Conservation (phyloP, 2,329 filamentous ascomycete species). For the Fusarium nisikadoi region DNA sequence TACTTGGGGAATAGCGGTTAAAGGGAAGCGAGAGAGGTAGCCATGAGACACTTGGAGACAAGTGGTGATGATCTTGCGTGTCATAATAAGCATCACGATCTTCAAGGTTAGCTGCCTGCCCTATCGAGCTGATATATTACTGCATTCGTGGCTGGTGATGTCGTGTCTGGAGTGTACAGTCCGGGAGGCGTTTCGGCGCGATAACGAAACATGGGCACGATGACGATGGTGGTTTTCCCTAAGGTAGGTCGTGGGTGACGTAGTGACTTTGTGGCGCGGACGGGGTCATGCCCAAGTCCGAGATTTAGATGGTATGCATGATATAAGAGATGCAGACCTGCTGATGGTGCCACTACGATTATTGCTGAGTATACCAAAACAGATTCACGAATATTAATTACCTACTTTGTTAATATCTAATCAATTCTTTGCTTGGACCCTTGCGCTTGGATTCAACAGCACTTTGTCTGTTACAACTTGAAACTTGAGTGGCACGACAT, state of each 20-base stretch:
- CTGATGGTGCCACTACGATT: not conserved
- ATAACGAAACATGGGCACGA: slow-evolving; percentile 12
- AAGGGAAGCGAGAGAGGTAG: not conserved
- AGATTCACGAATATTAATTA: not conserved
- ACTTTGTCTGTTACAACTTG: slow-evolving; percentile 23
- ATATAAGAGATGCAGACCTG: slow-evolving; percentile 20
- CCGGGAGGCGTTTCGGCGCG: slow-evolving; percentile 9
- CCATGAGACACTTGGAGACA: not conserved
- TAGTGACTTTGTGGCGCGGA: slow-evolving; percentile 38
- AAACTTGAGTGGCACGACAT: slow-evolving; percentile 41
- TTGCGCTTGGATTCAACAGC: not conserved
- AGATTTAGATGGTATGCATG: slow-evolving; percentile 5
- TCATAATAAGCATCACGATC: slow-evolving; percentile 2
- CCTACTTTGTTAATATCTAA: not conserved
- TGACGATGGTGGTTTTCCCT: slow-evolving; percentile 31
- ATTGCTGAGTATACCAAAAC: not conserved
- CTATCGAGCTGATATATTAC: not conserved
- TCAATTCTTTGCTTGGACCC: not conserved
- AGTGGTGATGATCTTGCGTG: not conserved
- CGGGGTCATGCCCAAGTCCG: slow-evolving; percentile 19
- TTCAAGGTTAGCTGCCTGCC: not conserved
- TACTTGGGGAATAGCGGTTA: not conserved
- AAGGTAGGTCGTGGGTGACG: slow-evolving; percentile 39
- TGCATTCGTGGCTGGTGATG: slow-evolving; percentile 17
- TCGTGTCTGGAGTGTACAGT: slow-evolving; percentile 13